Evolutionary conservation across 306 rosid species (phyloP).

Genomic region (Astragalus membranaceus): DNA sequence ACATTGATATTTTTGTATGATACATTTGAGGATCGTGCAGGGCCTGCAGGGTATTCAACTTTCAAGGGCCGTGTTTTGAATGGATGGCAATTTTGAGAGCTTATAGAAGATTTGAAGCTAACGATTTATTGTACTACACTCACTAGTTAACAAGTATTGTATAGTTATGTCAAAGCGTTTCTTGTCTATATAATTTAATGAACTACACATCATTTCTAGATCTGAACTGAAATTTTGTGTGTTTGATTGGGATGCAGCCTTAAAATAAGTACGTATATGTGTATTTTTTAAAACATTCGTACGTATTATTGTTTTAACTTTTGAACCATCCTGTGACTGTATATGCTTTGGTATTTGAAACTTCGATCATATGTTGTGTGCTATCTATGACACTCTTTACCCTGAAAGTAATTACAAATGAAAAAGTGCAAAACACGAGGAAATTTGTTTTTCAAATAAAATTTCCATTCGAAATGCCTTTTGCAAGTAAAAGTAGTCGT

Average conservation of each 20-base stretch:
- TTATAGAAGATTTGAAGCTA: slow-evolving; percentile 67
- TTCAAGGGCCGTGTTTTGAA: slow-evolving; percentile 86
- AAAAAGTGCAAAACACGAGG: too few species aligned
- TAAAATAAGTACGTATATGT: too few species aligned
- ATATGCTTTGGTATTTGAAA: not conserved
- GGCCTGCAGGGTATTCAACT: slow-evolving; percentile 83
- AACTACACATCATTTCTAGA: not conserved
- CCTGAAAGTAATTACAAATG: too few species aligned
- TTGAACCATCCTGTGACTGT: not conserved
- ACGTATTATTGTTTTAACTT: not conserved
- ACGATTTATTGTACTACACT: slow-evolving; percentile 70
- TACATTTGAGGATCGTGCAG: too few species aligned
- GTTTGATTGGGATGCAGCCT: not conserved
- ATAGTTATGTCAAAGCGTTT: not conserved
- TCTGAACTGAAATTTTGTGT: not conserved
- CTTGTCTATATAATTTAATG: not conserved
- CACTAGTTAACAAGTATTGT: slow-evolving; percentile 67
- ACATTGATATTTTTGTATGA: slow-evolving; percentile 9
- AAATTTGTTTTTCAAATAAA: too few species aligned
- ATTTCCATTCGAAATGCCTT: too few species aligned
- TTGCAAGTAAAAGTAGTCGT: too few species aligned
- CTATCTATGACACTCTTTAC: too few species aligned
- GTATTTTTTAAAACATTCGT: too few species aligned
- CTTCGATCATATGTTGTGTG: not conserved
- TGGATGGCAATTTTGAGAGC: slow-evolving; percentile 67